Conservation (phyloP, 78 protist genomes). For the Planoprotostelium fungivorum region DNA sequence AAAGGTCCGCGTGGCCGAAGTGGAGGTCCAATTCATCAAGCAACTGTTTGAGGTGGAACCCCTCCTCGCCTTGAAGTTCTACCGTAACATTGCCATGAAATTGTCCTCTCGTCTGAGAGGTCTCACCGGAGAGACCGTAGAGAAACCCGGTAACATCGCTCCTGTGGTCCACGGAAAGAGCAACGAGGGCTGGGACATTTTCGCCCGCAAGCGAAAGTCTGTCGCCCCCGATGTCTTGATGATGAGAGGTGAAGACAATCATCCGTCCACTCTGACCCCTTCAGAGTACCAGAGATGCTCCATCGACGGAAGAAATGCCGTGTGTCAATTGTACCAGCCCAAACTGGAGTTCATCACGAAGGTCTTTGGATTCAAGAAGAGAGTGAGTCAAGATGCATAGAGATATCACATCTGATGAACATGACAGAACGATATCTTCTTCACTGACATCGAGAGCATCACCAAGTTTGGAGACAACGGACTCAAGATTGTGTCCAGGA, state of each 20-base stretch:
- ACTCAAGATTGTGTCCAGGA: not conserved
- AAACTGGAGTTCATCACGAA: not conserved
- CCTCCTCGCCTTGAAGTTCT: not conserved
- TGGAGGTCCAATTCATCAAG: not conserved
- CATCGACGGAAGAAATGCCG: not conserved
- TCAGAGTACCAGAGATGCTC: not conserved
- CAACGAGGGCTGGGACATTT: not conserved
- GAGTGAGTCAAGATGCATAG: not conserved
- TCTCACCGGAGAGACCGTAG: not conserved
- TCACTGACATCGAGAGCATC: not conserved
- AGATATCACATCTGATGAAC: too few species aligned
- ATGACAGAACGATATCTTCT: not conserved
- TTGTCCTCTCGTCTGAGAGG: not conserved
- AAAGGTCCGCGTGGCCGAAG: not conserved
- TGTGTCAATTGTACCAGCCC: not conserved
- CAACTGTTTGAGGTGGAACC: not conserved
- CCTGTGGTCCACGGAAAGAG: not conserved
- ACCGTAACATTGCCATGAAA: not conserved
- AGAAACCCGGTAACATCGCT: not conserved
- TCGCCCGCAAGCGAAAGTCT: not conserved
- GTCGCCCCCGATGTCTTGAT: not conserved
- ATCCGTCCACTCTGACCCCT: not conserved
- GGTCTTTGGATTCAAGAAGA: not conserved
- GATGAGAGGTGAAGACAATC: not conserved
- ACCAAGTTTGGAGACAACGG: not conserved